Conservation (phyloP, 2,329 filamentous ascomycete species). For the Botrytis tulipae region DNA sequence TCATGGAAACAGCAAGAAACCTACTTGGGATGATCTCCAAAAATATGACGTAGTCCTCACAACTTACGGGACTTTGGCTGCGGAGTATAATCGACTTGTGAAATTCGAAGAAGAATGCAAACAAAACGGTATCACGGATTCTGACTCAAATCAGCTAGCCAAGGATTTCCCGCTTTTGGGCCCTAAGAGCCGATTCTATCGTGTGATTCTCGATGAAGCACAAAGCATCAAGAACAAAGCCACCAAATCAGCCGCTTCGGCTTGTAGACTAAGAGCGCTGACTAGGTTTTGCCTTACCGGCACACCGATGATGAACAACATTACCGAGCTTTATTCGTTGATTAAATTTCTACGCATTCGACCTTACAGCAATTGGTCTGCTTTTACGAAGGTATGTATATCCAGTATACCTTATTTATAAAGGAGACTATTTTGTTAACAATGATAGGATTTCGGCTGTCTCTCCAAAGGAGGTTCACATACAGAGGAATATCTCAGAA, state of each 20-base stretch:
- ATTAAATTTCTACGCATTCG: constrained; percentile 74
- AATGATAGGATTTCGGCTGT: constrained; percentile 31
- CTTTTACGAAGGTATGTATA: constrained; percentile 55
- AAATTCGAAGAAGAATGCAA: constrained; percentile 43
- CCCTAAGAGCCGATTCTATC: constrained; percentile 59
- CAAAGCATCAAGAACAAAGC: constrained; percentile 76
- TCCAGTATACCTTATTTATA: constrained; percentile 11
- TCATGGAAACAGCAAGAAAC: constrained; percentile 59
- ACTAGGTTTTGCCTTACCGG: constrained; percentile 76
- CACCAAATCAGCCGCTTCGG: constrained; percentile 60
- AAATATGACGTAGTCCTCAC: constrained; percentile 74
- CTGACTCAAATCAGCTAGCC: constrained; percentile 42
- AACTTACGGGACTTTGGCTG: constrained; percentile 70
- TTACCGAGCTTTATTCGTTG: constrained; percentile 74
- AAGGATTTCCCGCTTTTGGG: constrained; percentile 52
- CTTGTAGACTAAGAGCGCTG: constrained; percentile 54
- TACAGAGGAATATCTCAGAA: constrained; percentile 29
- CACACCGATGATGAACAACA: constrained; percentile 85
- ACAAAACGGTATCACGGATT: constrained; percentile 27
- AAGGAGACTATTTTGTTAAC: constrained; percentile 24
- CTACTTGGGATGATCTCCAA: constrained; percentile 60
- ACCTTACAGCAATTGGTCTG: constrained; percentile 65
- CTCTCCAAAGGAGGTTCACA: constrained; percentile 31
- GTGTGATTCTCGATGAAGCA: constrained; percentile 75
- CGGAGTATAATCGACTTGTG: constrained; percentile 63